Conservation (phyloP, 2,329 filamentous ascomycete genomes). For the Nigrospora sphaerica region DNA sequence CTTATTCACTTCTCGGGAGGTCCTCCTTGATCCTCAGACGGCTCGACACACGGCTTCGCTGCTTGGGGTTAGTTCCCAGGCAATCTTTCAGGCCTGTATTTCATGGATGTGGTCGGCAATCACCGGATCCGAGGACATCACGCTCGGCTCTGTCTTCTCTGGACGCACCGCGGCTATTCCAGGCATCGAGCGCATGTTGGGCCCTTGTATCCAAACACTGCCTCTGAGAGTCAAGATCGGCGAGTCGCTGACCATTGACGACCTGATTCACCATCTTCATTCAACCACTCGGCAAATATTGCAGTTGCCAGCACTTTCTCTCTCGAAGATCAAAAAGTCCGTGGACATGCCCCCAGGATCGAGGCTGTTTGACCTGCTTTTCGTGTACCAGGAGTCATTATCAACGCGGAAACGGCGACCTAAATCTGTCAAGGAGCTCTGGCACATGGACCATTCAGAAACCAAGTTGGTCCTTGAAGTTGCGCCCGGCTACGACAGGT, state of each 20-base stretch:
- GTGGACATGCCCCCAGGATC: conserved; percentile 47
- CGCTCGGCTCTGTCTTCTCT: conserved; percentile 75
- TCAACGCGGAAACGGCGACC: conserved; percentile 19
- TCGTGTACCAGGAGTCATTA: conserved; percentile 78
- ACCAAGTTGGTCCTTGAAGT: conserved; percentile 71
- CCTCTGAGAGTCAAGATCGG: conserved; percentile 61
- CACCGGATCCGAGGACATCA: conserved; percentile 56
- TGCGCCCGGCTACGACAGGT: conserved; percentile 47
- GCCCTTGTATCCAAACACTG: conserved; percentile 71
- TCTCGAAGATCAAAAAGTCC: conserved; percentile 62
- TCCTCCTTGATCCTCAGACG: conserved; percentile 25
- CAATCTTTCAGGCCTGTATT: conserved; percentile 69
- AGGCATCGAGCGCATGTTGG: conserved; percentile 66
- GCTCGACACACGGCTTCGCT: conserved; percentile 28
- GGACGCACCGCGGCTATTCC: conserved; percentile 68
- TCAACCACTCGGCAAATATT: conserved; percentile 58
- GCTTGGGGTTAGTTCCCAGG: conserved; percentile 54
- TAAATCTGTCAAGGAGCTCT: conserved; percentile 42
- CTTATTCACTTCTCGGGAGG: conserved; percentile 13
- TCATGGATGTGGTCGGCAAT: conserved; percentile 60
- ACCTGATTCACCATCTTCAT: conserved; percentile 60
- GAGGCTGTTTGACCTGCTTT: conserved; percentile 66
- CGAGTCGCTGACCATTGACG: conserved; percentile 41
- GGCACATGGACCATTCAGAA: conserved; percentile 66
- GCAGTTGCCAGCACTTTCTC: conserved; percentile 53